phyloP scores from a whole-genome alignment of 2,329 filamentous ascomycete species.

The Neofusicoccum sp. region DNA sequence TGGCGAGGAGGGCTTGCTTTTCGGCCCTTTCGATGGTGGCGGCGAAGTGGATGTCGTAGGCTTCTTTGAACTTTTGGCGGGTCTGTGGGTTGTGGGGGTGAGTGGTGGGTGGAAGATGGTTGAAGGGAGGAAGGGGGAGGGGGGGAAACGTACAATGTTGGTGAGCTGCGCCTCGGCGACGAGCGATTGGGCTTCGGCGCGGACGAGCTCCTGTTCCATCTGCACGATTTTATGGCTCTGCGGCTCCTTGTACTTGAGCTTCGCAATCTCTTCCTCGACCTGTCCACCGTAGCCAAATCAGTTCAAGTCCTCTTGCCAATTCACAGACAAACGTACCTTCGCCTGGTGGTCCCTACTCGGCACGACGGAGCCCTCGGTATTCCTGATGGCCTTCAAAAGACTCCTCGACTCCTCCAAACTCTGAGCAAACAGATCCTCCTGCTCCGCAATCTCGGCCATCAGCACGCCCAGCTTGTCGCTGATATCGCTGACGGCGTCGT shows the following conservation, averaged over 20 bases:
- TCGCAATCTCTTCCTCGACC: constrained; percentile 89
- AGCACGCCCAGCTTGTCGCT: constrained; percentile 95
- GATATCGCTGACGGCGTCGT: constrained; percentile 85
- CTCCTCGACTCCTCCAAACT: constrained; percentile 82
- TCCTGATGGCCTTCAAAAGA: constrained; percentile 87
- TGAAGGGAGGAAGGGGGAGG: neutral
- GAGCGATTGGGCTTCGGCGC: constrained; percentile 92
- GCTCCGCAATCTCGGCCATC: constrained; percentile 88
- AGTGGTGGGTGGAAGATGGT: constrained; percentile 26
- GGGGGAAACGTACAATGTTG: constrained; percentile 71
- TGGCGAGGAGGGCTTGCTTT: constrained; percentile 93
- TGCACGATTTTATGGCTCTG: constrained; percentile 78
- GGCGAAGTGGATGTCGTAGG: constrained; percentile 84
- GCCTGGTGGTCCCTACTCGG: constrained; percentile 84
- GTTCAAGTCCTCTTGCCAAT: neutral
- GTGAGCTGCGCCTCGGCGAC: constrained; percentile 96
- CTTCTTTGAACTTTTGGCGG: constrained; percentile 93
- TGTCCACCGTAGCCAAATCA: constrained; percentile 26
- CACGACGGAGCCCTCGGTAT: constrained; percentile 94
- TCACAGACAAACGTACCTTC: constrained; percentile 54
- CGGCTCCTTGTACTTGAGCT: constrained; percentile 89
- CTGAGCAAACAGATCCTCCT: constrained; percentile 87
- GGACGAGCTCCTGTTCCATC: constrained; percentile 93
- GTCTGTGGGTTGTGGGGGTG: constrained; percentile 59
- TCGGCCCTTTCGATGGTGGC: constrained; percentile 94